phyloP scores from a whole-genome alignment of 495 filamentous ascomycete species.

The Trichoderma parareesei region DNA sequence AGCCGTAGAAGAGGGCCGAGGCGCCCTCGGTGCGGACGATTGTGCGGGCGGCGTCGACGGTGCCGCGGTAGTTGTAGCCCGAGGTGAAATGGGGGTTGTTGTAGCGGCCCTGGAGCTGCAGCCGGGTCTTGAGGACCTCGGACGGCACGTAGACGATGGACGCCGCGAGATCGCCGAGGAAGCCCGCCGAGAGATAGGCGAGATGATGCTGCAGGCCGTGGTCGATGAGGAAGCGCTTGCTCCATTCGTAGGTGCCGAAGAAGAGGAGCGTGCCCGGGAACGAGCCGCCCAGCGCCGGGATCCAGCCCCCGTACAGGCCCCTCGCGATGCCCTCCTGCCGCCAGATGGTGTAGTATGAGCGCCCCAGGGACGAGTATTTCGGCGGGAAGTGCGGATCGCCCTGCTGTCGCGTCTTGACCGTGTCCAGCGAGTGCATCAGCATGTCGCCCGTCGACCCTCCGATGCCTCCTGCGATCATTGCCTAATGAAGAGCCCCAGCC shows the following conservation, averaged over 20 bases:
- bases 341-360: constrained; percentile 85
- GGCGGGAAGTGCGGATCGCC: constrained; percentile 87
- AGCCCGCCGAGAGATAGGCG: constrained; percentile 80
- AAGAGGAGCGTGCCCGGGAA: constrained; percentile 93
- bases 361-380: constrained; percentile 80
- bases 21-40: constrained; percentile 77
- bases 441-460: constrained; percentile 92
- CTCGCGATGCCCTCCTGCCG: constrained; percentile 82
- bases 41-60: constrained; percentile 68
- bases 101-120: constrained; percentile 88
- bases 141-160: constrained; percentile 91
- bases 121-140: constrained; percentile 90
- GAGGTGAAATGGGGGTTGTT: constrained; percentile 91
- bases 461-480: constrained; percentile 87
- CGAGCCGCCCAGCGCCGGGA: constrained; percentile 82
- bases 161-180: constrained; percentile 85
- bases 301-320: constrained; percentile 88
- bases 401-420: constrained; percentile 97
- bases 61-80: constrained; percentile 87
- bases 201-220: constrained; percentile 65
- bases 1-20: constrained; percentile 83
- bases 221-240: constrained; percentile 84
- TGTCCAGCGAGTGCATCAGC: constrained; percentile 98
- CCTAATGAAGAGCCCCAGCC: constrained; percentile 38
- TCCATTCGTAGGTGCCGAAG: constrained; percentile 93